Conservation (phyloP, 2,329 filamentous ascomycete species). For the Fusarium subtropicale region DNA sequence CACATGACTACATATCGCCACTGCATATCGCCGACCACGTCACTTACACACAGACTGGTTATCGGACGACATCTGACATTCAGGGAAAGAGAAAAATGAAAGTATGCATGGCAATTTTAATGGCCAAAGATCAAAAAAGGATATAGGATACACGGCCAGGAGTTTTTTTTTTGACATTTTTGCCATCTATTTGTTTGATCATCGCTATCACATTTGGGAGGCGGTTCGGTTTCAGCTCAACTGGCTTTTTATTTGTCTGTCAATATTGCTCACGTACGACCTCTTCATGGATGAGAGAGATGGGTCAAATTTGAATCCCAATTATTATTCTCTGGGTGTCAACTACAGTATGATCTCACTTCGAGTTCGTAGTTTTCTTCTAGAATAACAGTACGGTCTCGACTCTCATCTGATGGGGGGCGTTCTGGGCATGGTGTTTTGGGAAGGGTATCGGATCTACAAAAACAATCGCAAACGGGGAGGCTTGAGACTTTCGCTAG, state of each 20-base stretch:
- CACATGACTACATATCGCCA: constrained; percentile 16
- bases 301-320: not conserved
- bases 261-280: constrained; percentile 16
- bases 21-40: constrained; percentile 34
- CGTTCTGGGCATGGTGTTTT: constrained; percentile 33
- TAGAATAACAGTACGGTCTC: not conserved
- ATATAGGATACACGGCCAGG: constrained; percentile 49
- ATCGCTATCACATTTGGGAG: constrained; percentile 29
- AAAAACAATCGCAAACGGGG: constrained; percentile 34
- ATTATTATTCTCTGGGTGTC: not conserved
- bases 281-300: constrained; percentile 9
- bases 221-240: constrained; percentile 15
- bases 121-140: constrained; percentile 46
- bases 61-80: constrained; percentile 30
- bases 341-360: not conserved
- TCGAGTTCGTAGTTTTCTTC: not conserved
- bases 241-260: constrained; percentile 23
- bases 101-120: constrained; percentile 43
- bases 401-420: not conserved
- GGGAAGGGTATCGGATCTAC: constrained; percentile 33
- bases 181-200: constrained; percentile 19
- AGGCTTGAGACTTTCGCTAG: constrained; percentile 18
- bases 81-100: constrained; percentile 39
- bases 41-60: constrained; percentile 8
- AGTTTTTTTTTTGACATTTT: constrained; percentile 43